Percentiles rank a stretch among this genome's conserved stretches.
Conservation (phyloP, 345 rosid species). For the Brassica rapa region DNA sequence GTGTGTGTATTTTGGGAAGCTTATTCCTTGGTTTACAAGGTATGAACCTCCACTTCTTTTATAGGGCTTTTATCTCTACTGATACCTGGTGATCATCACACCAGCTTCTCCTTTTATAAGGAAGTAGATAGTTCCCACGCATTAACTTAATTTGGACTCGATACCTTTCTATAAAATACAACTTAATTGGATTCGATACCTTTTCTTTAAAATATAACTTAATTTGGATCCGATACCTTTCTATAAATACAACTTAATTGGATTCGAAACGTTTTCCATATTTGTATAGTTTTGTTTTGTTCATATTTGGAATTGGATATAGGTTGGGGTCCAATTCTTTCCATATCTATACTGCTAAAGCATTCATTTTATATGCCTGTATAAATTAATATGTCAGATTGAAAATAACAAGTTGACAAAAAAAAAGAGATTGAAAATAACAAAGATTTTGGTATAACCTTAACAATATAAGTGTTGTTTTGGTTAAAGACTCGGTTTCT, state of each 20-base stretch:
- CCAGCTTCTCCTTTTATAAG: conserved; percentile 6
- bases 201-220: not conserved
- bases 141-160: not conserved
- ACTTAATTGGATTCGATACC: not conserved
- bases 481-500: too few species aligned
- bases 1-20: not conserved
- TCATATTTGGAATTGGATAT: not conserved
- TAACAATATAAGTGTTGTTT: not conserved
- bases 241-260: not conserved
- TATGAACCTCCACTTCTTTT: not conserved
- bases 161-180: not conserved
- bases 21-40: not conserved
- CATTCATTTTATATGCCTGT: not conserved
- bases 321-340: not conserved
- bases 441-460: not conserved
- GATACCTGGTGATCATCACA: not conserved
- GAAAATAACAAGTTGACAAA: too few species aligned
- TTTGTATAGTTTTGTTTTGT: not conserved
- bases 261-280: not conserved
- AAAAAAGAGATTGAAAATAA: too few species aligned
- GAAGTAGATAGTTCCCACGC: not conserved
- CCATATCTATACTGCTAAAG: not conserved
- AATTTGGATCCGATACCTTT: not conserved
- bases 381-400: too few species aligned
- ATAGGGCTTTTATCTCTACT: not conserved